phyloP scores from a whole-genome alignment of 2,329 filamentous ascomycete species.

The Plectosphaerella sp. region DNA sequence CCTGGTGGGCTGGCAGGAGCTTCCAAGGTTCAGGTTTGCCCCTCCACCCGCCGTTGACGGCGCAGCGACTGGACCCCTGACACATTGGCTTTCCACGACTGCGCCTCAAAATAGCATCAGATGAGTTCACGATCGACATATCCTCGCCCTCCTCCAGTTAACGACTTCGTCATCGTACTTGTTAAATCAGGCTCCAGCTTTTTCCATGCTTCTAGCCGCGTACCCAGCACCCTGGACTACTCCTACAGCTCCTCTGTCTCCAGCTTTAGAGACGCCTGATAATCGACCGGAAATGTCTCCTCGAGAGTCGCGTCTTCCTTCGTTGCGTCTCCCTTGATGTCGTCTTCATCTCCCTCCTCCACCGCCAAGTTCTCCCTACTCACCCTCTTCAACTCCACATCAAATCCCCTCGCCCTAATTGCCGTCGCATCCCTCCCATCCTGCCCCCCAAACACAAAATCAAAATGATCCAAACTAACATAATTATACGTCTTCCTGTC shows the following conservation, averaged over 20 bases:
- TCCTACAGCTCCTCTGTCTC: background rate
- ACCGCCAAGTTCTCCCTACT: background rate
- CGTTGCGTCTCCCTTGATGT: background rate
- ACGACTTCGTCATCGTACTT: too few relatives aligned
- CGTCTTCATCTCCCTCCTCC: background rate
- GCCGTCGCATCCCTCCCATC: background rate
- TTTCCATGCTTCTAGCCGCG: too few relatives aligned
- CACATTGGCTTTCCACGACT: too few relatives aligned
- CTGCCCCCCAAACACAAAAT: constrained; percentile 20
- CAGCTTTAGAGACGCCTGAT: background rate
- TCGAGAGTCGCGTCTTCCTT: background rate
- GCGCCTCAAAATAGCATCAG: too few relatives aligned
- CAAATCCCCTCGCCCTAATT: constrained; percentile 3
- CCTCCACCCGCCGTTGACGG: too few relatives aligned
- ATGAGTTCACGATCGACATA: too few relatives aligned
- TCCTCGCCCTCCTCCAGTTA: too few relatives aligned
- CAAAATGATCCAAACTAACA: constrained; percentile 17
- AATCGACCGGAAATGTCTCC: background rate
- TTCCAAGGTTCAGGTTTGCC: too few relatives aligned
- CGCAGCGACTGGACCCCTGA: too few relatives aligned
- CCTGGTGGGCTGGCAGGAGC: too few relatives aligned
- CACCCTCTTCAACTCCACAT: constrained; percentile 2
- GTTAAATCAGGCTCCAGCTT: too few relatives aligned
- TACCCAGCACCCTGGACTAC: background rate
- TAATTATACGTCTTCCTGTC: constrained; percentile 28